Conservation (phyloP, 305 asterid species). For the Solanum aculeatissimum region DNA sequence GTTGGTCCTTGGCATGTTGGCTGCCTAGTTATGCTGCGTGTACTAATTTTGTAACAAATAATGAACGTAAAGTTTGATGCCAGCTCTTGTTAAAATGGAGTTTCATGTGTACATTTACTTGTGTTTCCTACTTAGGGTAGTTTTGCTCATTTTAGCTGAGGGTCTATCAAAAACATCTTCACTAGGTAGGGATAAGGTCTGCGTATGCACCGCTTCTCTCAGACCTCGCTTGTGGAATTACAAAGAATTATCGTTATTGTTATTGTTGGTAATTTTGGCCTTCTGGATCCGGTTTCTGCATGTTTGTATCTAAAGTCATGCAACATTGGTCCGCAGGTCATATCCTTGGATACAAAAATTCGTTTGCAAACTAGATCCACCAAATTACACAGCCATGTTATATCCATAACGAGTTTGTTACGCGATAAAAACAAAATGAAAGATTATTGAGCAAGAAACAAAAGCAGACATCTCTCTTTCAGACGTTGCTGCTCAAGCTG, state of each 20-base stretch:
- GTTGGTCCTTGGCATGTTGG: not conserved
- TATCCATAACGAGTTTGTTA: too few relatives aligned
- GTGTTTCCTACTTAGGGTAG: not conserved
- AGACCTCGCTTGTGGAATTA: not conserved
- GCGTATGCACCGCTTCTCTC: not conserved
- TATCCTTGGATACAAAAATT: too few relatives aligned
- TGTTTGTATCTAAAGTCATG: too few relatives aligned
- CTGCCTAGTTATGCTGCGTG: not conserved
- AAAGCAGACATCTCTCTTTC: too few relatives aligned
- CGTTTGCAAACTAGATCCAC: not conserved
- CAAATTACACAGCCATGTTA: not conserved
- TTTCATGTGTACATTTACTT: not conserved
- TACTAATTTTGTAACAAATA: not conserved
- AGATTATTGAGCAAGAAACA: too few relatives aligned
- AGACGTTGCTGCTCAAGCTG: too few relatives aligned
- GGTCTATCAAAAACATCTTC: not conserved
- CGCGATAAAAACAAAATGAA: too few relatives aligned
- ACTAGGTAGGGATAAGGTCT: fast-evolving
- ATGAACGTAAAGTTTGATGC: not conserved
- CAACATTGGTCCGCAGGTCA: too few relatives aligned
- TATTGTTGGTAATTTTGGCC: not conserved
- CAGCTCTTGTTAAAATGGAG: not conserved
- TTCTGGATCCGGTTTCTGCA: not conserved
- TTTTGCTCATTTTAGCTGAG: not conserved
- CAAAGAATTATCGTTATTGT: too few relatives aligned